These are phyloP conservation scores for Fusarium nisikadoi DNA, from an alignment of 2,329 filamentous ascomycete species.

Conservation along the genomic window DNA sequence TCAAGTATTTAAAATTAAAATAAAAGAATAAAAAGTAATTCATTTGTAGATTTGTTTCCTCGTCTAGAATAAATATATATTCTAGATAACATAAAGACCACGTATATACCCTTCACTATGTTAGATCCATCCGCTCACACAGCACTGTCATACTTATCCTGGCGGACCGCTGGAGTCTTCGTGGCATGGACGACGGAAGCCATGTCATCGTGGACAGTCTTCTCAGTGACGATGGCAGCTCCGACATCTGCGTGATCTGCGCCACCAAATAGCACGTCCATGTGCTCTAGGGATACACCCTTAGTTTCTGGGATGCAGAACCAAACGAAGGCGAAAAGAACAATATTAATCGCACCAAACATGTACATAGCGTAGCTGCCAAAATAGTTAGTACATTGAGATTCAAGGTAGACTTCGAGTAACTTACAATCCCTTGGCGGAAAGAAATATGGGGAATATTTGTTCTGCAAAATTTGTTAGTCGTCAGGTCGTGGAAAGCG, in stretches of 20 bases:
- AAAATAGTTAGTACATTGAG: not conserved
- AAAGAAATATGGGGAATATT: constrained; percentile 3
- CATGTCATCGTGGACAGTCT: not conserved
- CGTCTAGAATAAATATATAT: too few relatives aligned
- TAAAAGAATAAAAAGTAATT: too few relatives aligned
- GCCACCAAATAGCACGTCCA: not conserved
- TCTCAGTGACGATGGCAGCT: not conserved
- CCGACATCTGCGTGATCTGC: not conserved
- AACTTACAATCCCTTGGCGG: not conserved
- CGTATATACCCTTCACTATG: too few relatives aligned
- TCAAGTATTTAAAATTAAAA: too few relatives aligned
- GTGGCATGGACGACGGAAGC: not conserved
- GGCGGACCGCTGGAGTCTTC: not conserved
- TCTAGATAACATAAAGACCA: too few relatives aligned
- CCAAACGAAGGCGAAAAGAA: constrained; percentile 1
- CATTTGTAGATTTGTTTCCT: too few relatives aligned
- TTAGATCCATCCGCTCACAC: not conserved
- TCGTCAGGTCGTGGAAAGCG: fast-evolving
- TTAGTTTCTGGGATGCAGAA: constrained; percentile 5
- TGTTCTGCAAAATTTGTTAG: not conserved
- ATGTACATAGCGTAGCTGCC: constrained; percentile 2
- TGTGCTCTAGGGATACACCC: constrained; percentile 1
- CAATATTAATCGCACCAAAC: constrained; percentile 1
- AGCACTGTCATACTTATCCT: not conserved
- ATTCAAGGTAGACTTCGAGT: fast-evolving